Evolutionary conservation across 139 green algal species (phyloP), one percentile per base, ranked within the genome.

Genomic region (Diplosphaera chodatii): DNA sequence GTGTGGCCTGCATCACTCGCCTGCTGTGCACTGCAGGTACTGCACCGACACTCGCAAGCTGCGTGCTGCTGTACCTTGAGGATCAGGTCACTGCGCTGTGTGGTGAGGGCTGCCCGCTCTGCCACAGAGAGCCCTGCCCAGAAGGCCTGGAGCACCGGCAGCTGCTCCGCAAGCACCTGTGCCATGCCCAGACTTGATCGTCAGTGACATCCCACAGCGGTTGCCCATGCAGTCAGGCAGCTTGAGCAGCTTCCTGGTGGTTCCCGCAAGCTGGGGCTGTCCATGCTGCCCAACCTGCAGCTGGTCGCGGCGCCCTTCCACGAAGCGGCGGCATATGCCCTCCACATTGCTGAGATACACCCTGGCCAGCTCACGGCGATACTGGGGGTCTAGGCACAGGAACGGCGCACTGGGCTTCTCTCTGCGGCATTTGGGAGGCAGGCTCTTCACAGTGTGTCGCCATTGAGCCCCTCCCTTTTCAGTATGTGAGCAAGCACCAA

Each of bases 301-400:
- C n/a, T 82, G 76, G 34, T 87, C 84, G 0, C 89, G 80, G 70
- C 88, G 88, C 74, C 98, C 93, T 21, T 99, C 94, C 70, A 95
- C 86, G 80, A 97, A 98, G 20, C 91, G 80, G 8, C 93, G 86
- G 76, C 89, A 96, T 70, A 98, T 93, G 40, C 87, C 87, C 84
- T 99, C 94, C 72, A 99, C 93, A 76, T 99, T 99, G 40, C 89
- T 93, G 10, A 99, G 84, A 81, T 99, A 99, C 72, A 99, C 94
- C 0, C 94, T 90, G 74, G 97, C 89, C 59, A 99, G 91, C 89
- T 99, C 94, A 0, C 94, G 84, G 21, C 94, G 77, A 86, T 99
- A 99, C 81, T 97, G 91, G 23, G 90, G 77, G 66, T 99, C 93
- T 63, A 99, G 82, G 80, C 94, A 98, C 29, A 88, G 80, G 79